Evolutionary conservation across 1,139 yeast genomes (phyloP).

Genomic region (Arxiozyma heterogenica): DNA sequence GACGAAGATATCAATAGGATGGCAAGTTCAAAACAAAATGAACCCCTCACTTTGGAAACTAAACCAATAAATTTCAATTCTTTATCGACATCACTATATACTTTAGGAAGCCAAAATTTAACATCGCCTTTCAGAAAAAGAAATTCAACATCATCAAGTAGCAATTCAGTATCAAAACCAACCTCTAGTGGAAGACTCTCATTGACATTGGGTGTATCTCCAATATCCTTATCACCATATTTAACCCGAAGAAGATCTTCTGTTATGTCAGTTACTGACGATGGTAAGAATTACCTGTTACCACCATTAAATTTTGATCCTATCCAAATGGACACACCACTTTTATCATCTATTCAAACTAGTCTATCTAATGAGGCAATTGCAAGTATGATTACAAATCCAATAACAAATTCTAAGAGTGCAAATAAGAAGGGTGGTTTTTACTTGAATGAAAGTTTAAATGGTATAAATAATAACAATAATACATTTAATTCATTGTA

Average conservation of each 20-base stretch:
- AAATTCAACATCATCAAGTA: neutral
- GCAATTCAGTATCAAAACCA: slow-evolving; percentile 1
- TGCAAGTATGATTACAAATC: slow-evolving; percentile 9
- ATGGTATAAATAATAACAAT: neutral
- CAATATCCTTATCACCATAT: slow-evolving; percentile 5
- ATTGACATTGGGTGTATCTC: slow-evolving; percentile 7
- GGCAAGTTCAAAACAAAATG: neutral
- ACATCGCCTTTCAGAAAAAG: neutral
- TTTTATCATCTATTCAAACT: neutral
- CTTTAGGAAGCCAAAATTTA: neutral
- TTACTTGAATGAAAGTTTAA: neutral
- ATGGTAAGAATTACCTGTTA: slow-evolving; percentile 12
- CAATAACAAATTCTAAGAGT: slow-evolving; percentile 3
- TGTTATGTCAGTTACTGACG: slow-evolving; percentile 12
- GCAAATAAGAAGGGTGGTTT: neutral
- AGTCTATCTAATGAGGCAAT: neutral
- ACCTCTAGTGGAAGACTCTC: neutral
- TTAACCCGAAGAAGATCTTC: slow-evolving; percentile 10
- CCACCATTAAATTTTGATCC: slow-evolving; percentile 13
- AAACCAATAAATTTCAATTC: neutral
- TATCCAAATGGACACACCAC: slow-evolving; percentile 3
- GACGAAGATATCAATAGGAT: neutral
- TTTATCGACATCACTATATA: neutral
- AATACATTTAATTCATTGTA: neutral
- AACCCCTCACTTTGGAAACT: neutral